Conservation (phyloP, 148 eudicot genomes). For the Cornus florida region DNA sequence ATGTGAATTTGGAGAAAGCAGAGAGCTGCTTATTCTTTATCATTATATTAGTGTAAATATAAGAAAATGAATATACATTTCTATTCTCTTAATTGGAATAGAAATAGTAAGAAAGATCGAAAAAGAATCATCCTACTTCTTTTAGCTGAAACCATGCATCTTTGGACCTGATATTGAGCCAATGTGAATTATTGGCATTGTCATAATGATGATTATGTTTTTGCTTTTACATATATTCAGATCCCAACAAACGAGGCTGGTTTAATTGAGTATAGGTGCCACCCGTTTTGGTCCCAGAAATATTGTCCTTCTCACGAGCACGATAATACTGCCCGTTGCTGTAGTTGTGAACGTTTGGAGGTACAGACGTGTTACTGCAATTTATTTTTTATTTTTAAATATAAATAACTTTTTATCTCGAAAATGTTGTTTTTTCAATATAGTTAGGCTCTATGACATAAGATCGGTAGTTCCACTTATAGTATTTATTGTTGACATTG, state of each 20-base stretch:
- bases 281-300: slow-evolving; percentile 97
- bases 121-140: neutral
- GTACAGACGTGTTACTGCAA: slow-evolving; percentile 23
- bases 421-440: neutral
- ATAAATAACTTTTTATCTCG: neutral
- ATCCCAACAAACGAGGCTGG: slow-evolving; percentile 92
- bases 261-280: slow-evolving; percentile 92
- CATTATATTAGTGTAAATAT: too few relatives aligned
- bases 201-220: neutral
- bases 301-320: slow-evolving; percentile 95
- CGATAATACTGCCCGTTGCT: slow-evolving; percentile 87
- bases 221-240: slow-evolving; percentile 33
- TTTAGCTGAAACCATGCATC: neutral
- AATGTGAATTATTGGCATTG: neutral
- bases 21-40: neutral
- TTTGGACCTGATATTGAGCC: neutral
- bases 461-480: neutral
- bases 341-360: slow-evolving; percentile 99
- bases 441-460: neutral
- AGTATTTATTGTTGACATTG: slow-evolving; percentile 1
- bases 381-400: neutral
- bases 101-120: neutral
- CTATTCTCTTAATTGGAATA: neutral
- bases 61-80: neutral
- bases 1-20: neutral